A percentile compares a stretch with the other conserved stretches of the same genome.
Conservation (phyloP, 1,284 basidiomycete genomes). For the Malassezia globosa region DNA sequence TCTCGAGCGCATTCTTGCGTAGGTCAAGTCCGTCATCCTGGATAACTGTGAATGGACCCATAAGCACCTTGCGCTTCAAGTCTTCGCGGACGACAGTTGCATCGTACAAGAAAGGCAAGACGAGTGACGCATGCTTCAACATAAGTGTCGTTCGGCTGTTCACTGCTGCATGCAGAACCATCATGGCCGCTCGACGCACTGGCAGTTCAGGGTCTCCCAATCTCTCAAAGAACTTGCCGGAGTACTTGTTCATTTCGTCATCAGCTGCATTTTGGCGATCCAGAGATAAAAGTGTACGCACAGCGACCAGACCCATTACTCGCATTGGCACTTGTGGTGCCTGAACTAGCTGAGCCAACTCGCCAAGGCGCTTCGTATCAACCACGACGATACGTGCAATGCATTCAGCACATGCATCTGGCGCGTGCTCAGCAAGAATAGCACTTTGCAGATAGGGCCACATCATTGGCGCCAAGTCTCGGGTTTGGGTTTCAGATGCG, state of each 20-base stretch:
- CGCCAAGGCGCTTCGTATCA: conserved; percentile 66
- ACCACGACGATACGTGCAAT: conserved; percentile 86
- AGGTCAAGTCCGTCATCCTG: conserved; percentile 85
- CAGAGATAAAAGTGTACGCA: conserved; percentile 79
- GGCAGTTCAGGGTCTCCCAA: conserved; percentile 64
- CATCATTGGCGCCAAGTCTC: conserved; percentile 68
- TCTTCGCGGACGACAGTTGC: conserved; percentile 62
- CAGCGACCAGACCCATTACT: conserved; percentile 81
- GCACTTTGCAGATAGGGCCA: conserved; percentile 60
- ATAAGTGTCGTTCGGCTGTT: conserved; percentile 87
- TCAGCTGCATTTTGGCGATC: conserved; percentile 74
- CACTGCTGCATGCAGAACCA: conserved; percentile 85
- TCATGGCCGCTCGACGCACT: conserved; percentile 38
- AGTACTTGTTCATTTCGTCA: conserved; percentile 68
- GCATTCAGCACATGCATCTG: conserved; percentile 56
- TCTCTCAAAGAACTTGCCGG: conserved; percentile 78
- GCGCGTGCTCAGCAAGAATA: conserved; percentile 53
- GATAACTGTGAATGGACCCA: conserved; percentile 96
- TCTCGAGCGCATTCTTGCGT: conserved; percentile 82
- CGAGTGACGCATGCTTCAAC: conserved; percentile 63
- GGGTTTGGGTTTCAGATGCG: conserved; percentile 68
- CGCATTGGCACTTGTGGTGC: conserved; percentile 51
- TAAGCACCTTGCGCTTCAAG: conserved; percentile 61
- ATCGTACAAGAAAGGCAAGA: conserved; percentile 78
- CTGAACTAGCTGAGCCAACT: conserved; percentile 57